Evolutionary conservation across 176 grass and related monocot species (phyloP).

Genomic region (Poa annua): DNA sequence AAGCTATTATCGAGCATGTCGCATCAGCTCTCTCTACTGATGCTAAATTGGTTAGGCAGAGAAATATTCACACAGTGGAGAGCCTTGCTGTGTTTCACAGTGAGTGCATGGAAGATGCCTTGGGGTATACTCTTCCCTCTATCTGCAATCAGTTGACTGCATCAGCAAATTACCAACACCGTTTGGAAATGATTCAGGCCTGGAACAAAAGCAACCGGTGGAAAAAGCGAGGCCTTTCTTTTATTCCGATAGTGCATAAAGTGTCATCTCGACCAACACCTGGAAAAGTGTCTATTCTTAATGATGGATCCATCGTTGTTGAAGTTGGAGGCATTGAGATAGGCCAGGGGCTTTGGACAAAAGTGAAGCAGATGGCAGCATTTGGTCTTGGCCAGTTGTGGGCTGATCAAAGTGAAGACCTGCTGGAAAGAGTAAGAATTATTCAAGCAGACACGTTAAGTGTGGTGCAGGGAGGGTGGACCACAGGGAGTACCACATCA

Average conservation of each 20-base stretch:
- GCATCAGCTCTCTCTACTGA: slow-evolving; percentile 67
- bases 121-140: slow-evolving; percentile 73
- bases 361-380: slow-evolving; percentile 91
- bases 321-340: slow-evolving; percentile 99
- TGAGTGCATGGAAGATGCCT: slow-evolving; percentile 64
- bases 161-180: slow-evolving; percentile 51
- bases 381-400: slow-evolving; percentile 83
- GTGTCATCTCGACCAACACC: slow-evolving; percentile 65
- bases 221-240: slow-evolving; percentile 82
- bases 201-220: slow-evolving; percentile 82
- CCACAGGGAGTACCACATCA: slow-evolving; percentile 91
- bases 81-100: slow-evolving; percentile 78
- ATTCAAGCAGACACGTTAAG: slow-evolving; percentile 92
- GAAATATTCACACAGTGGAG: slow-evolving; percentile 85
- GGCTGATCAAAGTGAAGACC: slow-evolving; percentile 58
- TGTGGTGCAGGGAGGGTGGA: slow-evolving; percentile 85
- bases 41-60: slow-evolving; percentile 68
- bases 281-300: slow-evolving; percentile 83
- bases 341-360: slow-evolving; percentile 96
- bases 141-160: slow-evolving; percentile 66
- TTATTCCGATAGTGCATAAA: slow-evolving; percentile 72
- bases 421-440: slow-evolving; percentile 73
- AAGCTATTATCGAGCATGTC: slow-evolving; percentile 90
- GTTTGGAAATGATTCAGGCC: slow-evolving; percentile 54
- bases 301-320: slow-evolving; percentile 87